These are phyloP conservation scores for Nemania sp. DNA, from an alignment of 2,329 filamentous ascomycete species.

Conservation along the genomic window DNA sequence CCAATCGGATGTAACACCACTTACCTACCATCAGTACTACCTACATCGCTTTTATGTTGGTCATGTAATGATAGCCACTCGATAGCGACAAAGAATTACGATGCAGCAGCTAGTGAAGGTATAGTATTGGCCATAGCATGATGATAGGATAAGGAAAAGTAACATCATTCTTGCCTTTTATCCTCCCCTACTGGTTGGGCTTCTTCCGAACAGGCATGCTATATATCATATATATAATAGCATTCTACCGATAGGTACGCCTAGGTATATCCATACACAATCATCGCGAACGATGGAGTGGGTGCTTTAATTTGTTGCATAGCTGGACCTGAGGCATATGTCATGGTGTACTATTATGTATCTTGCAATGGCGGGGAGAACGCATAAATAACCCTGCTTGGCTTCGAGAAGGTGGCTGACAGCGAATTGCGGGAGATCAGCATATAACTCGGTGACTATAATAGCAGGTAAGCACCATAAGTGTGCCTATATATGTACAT, in stretches of 20 bases:
- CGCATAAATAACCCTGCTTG: constrained; percentile 12
- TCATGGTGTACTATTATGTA: too few species aligned
- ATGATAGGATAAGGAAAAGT: constrained; percentile 8
- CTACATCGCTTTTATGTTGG: neutral
- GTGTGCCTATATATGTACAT: neutral
- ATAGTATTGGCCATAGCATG: constrained; percentile 19
- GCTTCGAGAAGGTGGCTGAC: constrained; percentile 8
- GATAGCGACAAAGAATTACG: constrained; percentile 16
- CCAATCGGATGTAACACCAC: constrained; percentile 29
- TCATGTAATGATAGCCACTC: neutral
- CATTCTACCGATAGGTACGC: constrained; percentile 1
- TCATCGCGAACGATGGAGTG: neutral
- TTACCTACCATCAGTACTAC: neutral
- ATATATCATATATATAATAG: constrained; percentile 11
- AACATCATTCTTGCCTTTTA: constrained; percentile 15
- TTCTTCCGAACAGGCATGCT: constrained; percentile 4
- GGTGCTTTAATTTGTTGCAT: neutral
- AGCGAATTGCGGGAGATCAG: constrained; percentile 32
- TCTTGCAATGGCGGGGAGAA: too few species aligned
- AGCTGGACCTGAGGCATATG: neutral
- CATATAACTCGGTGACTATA: too few species aligned
- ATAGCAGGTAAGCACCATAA: too few species aligned
- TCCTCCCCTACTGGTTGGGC: constrained; percentile 12
- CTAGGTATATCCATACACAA: too few species aligned
- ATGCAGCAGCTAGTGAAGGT: constrained; percentile 8